A percentile compares a stretch with the other conserved stretches of the same genome.
These are phyloP conservation scores for Aspergillus uvarum DNA, from an alignment of 2,329 filamentous ascomycete species.

Conservation along the genomic window DNA sequence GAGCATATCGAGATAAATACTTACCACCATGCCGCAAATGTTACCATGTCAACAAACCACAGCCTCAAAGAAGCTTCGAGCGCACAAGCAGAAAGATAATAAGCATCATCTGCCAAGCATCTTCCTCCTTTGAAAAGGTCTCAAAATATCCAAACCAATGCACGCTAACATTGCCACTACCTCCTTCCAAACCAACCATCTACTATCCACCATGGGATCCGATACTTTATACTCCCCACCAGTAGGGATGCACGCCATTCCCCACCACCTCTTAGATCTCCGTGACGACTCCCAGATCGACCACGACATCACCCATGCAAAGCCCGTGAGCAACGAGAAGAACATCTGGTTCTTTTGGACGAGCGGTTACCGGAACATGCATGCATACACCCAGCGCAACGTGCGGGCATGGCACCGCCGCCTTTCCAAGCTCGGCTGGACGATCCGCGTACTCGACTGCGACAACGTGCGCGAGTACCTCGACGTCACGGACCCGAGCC, in stretches of 20 bases:
- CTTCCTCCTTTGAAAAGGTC: too few relatives aligned
- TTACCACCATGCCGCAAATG: neutral
- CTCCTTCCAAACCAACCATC: neutral
- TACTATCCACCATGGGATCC: neutral
- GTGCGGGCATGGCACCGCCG: slow-evolving; percentile 8
- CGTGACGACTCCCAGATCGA: slow-evolving; percentile 1
- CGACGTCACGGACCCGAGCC: neutral
- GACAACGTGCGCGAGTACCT: neutral
- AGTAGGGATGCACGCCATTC: neutral
- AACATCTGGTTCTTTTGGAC: slow-evolving; percentile 10
- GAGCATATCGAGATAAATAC: neutral
- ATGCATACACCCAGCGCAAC: slow-evolving; percentile 7
- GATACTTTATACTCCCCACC: neutral
- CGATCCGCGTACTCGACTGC: slow-evolving; percentile 1
- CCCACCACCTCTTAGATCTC: neutral
- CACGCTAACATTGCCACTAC: neutral
- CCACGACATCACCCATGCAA: neutral
- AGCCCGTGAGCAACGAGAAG: slow-evolving; percentile 1
- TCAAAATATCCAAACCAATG: neutral
- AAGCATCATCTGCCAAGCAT: too few relatives aligned
- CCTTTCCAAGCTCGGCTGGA: slow-evolving; percentile 5
- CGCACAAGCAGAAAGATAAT: too few relatives aligned
- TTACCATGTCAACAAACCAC: neutral
- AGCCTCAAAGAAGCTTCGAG: too few relatives aligned
- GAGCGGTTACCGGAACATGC: slow-evolving; percentile 4